phyloP scores from a whole-genome alignment of 129 eudicot species.

The Mikania micrantha region DNA sequence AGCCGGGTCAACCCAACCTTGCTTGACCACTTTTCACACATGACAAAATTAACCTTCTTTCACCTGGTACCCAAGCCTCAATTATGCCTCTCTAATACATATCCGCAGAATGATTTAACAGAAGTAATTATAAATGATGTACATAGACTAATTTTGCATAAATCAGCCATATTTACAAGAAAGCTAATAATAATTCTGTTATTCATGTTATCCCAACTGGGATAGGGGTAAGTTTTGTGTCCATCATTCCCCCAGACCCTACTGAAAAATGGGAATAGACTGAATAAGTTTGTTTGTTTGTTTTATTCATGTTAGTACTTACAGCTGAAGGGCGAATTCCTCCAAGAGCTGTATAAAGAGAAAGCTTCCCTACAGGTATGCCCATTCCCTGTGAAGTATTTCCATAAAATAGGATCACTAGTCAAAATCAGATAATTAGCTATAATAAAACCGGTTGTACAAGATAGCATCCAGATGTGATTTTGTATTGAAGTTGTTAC shows the following conservation, averaged over 20 bases:
- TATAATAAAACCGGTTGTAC: background rate
- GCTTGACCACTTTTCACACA: background rate
- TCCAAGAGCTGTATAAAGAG: conserved; percentile 86
- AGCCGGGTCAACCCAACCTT: background rate
- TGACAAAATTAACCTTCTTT: background rate
- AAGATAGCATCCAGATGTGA: background rate
- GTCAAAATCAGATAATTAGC: background rate
- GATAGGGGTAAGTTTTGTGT: no score
- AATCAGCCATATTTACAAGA: background rate
- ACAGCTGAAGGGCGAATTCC: conserved; percentile 92
- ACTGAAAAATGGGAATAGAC: no score
- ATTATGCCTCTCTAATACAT: background rate
- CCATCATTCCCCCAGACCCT: no score
- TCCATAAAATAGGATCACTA: background rate
- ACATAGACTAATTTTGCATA: background rate
- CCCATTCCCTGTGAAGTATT: conserved; percentile 72
- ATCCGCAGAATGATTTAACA: background rate
- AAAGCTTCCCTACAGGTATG: conserved; percentile 85
- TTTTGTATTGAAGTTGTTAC: background rate
- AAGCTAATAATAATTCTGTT: background rate
- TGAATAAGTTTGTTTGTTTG: no score
- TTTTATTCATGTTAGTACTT: conserved; percentile 35
- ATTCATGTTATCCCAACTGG: no score
- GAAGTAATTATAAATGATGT: background rate
- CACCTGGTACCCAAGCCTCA: background rate